These are phyloP conservation scores for Solidago caesia DNA, from an alignment of 129 eudicot genomes.

Conservation along the genomic window DNA sequence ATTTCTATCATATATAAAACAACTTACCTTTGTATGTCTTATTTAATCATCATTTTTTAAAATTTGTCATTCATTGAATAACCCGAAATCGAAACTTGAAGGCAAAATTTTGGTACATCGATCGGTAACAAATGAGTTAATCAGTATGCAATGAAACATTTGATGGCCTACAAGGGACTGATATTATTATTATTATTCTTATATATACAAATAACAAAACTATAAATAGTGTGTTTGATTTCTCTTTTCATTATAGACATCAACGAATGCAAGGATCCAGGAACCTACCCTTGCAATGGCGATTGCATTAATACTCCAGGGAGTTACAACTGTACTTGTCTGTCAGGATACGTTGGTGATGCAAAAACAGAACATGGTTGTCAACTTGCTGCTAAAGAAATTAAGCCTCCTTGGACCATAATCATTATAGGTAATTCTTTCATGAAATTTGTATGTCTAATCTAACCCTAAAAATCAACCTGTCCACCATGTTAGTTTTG, in stretches of 20 bases:
- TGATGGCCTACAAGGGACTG: too few relatives aligned
- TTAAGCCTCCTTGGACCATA: not conserved
- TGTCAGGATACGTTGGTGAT: not conserved
- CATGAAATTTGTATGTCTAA: not conserved
- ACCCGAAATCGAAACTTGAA: too few relatives aligned
- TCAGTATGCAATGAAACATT: too few relatives aligned
- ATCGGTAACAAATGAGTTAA: too few relatives aligned
- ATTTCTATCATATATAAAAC: too few relatives aligned
- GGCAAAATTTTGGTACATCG: too few relatives aligned
- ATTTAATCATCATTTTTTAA: too few relatives aligned
- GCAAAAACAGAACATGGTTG: not conserved
- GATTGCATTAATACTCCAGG: slow-evolving; percentile 1
- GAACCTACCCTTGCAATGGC: not conserved
- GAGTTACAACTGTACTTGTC: not conserved
- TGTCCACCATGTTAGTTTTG: not conserved
- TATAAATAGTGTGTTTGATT: too few relatives aligned
- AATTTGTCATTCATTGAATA: too few relatives aligned
- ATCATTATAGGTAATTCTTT: not conserved
- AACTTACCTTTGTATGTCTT: too few relatives aligned
- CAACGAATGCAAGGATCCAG: not conserved
- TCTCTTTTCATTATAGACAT: not conserved
- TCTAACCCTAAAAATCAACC: not conserved
- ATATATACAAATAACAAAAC: too few relatives aligned
- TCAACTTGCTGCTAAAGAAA: not conserved
- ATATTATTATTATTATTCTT: too few relatives aligned